These are phyloP conservation scores for Wickerhamomyces strasburgensis DNA, from an alignment of 805 yeast species.

Conservation along the genomic window DNA sequence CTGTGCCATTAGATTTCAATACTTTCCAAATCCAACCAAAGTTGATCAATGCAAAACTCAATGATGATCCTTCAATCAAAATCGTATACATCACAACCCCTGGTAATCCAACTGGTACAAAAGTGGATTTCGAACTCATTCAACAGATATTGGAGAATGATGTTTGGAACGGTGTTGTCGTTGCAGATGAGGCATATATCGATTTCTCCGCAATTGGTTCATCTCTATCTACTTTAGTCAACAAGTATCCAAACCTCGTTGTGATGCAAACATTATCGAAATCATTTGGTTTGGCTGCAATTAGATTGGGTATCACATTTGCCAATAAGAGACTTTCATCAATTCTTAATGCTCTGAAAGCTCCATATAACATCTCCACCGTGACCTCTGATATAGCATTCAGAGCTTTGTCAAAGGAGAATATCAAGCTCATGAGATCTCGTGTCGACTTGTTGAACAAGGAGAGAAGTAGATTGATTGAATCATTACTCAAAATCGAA, in stretches of 20 bases:
- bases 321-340: constrained; percentile 55
- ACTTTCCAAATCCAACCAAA: constrained; percentile 61
- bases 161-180: constrained; percentile 70
- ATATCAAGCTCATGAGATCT: constrained; percentile 53
- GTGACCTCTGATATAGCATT: constrained; percentile 71
- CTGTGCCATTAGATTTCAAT: constrained; percentile 66
- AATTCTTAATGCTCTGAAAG: constrained; percentile 84
- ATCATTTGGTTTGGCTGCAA: constrained; percentile 95
- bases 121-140: constrained; percentile 46
- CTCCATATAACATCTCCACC: constrained; percentile 90
- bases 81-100: constrained; percentile 87
- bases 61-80: constrained; percentile 59
- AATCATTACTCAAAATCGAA: constrained; percentile 48
- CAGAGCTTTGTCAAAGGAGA: constrained; percentile 60
- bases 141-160: constrained; percentile 40
- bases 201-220: constrained; percentile 72
- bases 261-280: constrained; percentile 91
- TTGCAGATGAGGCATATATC: constrained; percentile 92
- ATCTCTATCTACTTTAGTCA: constrained; percentile 74
- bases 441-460: constrained; percentile 44
- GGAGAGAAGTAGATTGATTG: constrained; percentile 53
- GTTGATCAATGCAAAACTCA: constrained; percentile 46
- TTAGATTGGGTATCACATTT: constrained; percentile 80
- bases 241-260: constrained; percentile 73
- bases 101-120: constrained; percentile 89